Conservation (phyloP, 371 early-diverging fungal species). For the Haplosporangium sp. region DNA sequence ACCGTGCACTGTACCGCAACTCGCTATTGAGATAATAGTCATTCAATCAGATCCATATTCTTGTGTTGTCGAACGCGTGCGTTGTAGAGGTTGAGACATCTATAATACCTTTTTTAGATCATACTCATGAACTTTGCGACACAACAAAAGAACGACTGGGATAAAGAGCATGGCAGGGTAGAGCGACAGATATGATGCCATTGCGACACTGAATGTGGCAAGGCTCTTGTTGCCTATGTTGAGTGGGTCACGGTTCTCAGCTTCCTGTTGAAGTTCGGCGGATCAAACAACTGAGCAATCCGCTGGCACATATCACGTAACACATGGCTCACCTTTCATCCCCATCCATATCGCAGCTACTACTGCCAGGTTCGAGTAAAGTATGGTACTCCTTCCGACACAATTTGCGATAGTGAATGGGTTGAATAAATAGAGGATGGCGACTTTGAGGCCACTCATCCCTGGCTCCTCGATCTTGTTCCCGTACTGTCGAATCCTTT, state of each 20-base stretch:
- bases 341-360: constrained; percentile 75
- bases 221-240: constrained; percentile 57
- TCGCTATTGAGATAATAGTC: constrained; percentile 24
- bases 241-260: too few relatives aligned
- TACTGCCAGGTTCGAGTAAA: constrained; percentile 80
- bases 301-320: background rate
- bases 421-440: constrained; percentile 78
- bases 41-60: background rate
- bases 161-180: constrained; percentile 86
- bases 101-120: constrained; percentile 9
- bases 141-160: constrained; percentile 67
- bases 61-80: background rate
- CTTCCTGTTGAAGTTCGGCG: too few relatives aligned
- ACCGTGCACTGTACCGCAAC: constrained; percentile 17
- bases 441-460: constrained; percentile 32
- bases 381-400: constrained; percentile 76
- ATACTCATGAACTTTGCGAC: constrained; percentile 9
- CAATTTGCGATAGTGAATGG: constrained; percentile 84
- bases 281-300: background rate
- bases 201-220: constrained; percentile 75
- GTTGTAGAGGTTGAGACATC: background rate
- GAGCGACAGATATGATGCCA: constrained; percentile 82
- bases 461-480: constrained; percentile 31
- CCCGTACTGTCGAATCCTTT: constrained; percentile 36
- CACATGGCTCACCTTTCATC: constrained; percentile 59